A percentile compares a stretch with the other conserved stretches of the same genome.
phyloP scores from a whole-genome alignment of 176 grass and related monocot genomes.

The Stipa capillata region DNA sequence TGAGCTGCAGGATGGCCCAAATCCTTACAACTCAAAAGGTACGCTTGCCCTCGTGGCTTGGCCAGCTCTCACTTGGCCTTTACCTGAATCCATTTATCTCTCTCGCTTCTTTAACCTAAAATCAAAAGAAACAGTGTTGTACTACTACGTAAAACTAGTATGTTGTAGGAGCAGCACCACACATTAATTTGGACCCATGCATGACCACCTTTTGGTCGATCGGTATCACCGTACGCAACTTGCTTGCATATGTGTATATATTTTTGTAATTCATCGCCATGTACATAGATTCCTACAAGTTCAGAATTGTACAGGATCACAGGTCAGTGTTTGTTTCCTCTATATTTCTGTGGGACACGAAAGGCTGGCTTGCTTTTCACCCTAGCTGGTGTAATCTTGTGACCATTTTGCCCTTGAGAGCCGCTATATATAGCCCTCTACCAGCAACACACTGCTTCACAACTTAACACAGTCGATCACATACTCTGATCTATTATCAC shows the following conservation, averaged over 20 bases:
- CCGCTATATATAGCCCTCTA: slow-evolving; percentile 35
- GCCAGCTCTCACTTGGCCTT: slow-evolving; percentile 2
- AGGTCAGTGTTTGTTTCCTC: not conserved
- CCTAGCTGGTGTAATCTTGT: not conserved
- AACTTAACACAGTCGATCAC: not conserved
- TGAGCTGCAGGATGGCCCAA: slow-evolving; percentile 35
- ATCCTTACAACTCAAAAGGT: slow-evolving; percentile 37
- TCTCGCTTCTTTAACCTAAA: not conserved
- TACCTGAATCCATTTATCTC: not conserved
- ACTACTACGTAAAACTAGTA: no score
- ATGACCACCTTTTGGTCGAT: not conserved
- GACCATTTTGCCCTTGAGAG: slow-evolving; percentile 20
- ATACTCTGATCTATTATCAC: not conserved
- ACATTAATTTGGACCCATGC: not conserved
- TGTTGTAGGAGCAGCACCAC: no score
- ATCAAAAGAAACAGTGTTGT: not conserved
- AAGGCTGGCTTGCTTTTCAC: not conserved
- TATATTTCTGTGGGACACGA: not conserved
- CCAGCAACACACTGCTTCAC: slow-evolving; percentile 17
- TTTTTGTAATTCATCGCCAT: not conserved
- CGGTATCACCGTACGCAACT: slow-evolving; percentile 6
- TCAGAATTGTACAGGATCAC: not conserved
- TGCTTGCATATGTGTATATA: not conserved
- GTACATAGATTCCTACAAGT: not conserved
- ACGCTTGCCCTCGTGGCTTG: slow-evolving; percentile 14